These are phyloP conservation scores for Vicia villosa DNA, from an alignment of 306 rosid genomes.

Conservation along the genomic window DNA sequence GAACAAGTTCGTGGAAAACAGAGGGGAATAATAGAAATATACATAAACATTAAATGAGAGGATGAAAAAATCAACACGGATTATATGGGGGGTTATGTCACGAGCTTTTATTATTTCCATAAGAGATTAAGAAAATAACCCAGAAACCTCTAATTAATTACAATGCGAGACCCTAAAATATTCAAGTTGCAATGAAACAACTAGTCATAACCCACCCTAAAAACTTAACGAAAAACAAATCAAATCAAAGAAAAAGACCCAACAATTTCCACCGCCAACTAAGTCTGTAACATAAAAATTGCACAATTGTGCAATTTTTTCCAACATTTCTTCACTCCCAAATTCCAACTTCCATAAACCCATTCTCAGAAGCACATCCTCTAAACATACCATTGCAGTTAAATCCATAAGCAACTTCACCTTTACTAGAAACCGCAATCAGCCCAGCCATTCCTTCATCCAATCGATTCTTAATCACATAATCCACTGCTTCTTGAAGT, in stretches of 20 bases:
- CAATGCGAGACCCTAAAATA: neutral
- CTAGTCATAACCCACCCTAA: neutral
- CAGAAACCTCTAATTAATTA: neutral
- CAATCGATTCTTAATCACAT: constrained; percentile 66
- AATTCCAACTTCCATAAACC: constrained; percentile 93
- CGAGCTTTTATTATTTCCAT: constrained; percentile 21
- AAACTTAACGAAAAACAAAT: neutral
- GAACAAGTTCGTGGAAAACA: too few species aligned
- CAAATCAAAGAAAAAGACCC: neutral
- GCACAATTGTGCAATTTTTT: neutral
- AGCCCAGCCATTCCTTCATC: constrained; percentile 91
- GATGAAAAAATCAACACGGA: constrained; percentile 2
- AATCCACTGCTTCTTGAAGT: constrained; percentile 81
- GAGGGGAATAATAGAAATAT: too few species aligned
- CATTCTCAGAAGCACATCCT: constrained; percentile 80
- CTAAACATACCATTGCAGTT: constrained; percentile 89
- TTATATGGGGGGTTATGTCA: neutral
- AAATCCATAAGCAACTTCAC: constrained; percentile 94
- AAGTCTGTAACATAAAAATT: neutral
- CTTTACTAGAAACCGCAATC: constrained; percentile 74
- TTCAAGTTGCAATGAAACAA: constrained; percentile 32
- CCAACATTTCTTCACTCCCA: constrained; percentile 56
- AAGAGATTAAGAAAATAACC: neutral
- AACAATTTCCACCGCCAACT: neutral
- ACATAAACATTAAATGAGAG: neutral